Conservation (phyloP, 441 rosid species). For the Jatropha multifida region DNA sequence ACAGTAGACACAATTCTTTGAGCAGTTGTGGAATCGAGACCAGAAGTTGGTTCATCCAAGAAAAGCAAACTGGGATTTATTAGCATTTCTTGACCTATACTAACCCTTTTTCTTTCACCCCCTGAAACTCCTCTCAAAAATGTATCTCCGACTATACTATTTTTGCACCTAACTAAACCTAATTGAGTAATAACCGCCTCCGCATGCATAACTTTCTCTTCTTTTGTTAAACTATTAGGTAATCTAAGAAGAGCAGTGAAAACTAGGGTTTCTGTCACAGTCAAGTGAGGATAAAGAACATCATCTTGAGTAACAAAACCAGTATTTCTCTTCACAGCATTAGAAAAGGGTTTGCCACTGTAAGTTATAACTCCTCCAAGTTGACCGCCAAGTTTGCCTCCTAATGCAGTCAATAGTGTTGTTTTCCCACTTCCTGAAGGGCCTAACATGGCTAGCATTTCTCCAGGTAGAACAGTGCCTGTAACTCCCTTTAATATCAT, state of each 20-base stretch:
- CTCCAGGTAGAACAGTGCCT: slow-evolving; percentile 56
- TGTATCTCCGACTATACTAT: slow-evolving; percentile 28
- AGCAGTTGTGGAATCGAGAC: slow-evolving; percentile 41
- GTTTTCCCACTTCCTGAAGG: slow-evolving; percentile 74
- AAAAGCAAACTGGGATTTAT: slow-evolving; percentile 41
- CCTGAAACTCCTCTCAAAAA: slow-evolving; percentile 38
- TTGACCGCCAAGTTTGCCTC: slow-evolving; percentile 46
- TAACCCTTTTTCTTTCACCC: slow-evolving; percentile 43
- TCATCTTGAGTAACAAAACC: slow-evolving; percentile 65
- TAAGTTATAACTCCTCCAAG: slow-evolving; percentile 43
- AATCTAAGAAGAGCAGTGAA: slow-evolving; percentile 55
- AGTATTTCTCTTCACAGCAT: slow-evolving; percentile 37
- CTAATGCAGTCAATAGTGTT: slow-evolving; percentile 50
- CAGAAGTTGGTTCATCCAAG: slow-evolving; percentile 45
- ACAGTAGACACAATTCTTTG: slow-evolving; percentile 33
- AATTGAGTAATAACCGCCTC: slow-evolving; percentile 30
- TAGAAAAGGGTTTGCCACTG: slow-evolving; percentile 44
- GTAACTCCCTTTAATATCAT: slow-evolving; percentile 52
- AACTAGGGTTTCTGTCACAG: slow-evolving; percentile 49
- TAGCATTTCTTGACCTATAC: slow-evolving; percentile 42
- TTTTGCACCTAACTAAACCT: slow-evolving; percentile 31
- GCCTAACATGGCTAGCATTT: slow-evolving; percentile 63
- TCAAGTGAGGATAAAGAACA: slow-evolving; percentile 51
- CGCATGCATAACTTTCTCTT: slow-evolving; percentile 32
- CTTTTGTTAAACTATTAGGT: slow-evolving; percentile 29